Evolutionary conservation across 345 rosid species (phyloP).

Genomic region (Pelargonium nanum): DNA sequence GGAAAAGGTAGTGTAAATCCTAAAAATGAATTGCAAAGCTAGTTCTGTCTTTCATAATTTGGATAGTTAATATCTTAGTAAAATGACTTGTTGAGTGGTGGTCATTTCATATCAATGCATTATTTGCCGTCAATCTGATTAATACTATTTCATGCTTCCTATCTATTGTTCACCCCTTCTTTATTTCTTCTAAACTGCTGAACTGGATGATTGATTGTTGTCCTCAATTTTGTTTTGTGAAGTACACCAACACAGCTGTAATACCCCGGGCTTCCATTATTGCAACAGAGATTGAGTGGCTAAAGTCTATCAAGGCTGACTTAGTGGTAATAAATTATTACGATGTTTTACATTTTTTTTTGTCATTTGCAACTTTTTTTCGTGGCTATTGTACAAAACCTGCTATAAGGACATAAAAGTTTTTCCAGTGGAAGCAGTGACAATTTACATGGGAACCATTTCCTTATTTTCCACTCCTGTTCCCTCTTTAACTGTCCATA

Average conservation of each 20-base stretch:
- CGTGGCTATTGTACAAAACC: too few species aligned
- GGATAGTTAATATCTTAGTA: not conserved
- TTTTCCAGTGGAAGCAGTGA: too few species aligned
- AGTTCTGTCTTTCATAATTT: too few species aligned
- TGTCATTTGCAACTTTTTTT: too few species aligned
- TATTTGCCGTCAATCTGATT: not conserved
- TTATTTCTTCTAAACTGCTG: too few species aligned
- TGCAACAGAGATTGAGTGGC: conserved; percentile 81
- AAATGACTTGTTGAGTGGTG: not conserved
- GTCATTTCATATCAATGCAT: not conserved
- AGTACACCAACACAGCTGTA: conserved; percentile 97
- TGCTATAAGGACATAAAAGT: too few species aligned
- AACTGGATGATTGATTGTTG: conserved; percentile 4
- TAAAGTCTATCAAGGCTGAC: conserved; percentile 79
- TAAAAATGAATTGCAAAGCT: not conserved
- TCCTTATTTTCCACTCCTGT: too few species aligned
- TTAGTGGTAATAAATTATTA: conserved; percentile 46
- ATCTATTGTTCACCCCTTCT: not conserved
- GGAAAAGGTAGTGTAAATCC: conserved; percentile 50
- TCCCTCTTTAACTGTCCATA: too few species aligned
- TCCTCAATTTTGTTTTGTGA: conserved; percentile 7
- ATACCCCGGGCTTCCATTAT: conserved; percentile 76
- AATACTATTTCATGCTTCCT: not conserved
- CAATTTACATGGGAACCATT: too few species aligned
- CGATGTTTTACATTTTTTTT: not conserved